Evolutionary conservation across 805 yeast species (phyloP).

Genomic region (Nakazawaea holstii): DNA sequence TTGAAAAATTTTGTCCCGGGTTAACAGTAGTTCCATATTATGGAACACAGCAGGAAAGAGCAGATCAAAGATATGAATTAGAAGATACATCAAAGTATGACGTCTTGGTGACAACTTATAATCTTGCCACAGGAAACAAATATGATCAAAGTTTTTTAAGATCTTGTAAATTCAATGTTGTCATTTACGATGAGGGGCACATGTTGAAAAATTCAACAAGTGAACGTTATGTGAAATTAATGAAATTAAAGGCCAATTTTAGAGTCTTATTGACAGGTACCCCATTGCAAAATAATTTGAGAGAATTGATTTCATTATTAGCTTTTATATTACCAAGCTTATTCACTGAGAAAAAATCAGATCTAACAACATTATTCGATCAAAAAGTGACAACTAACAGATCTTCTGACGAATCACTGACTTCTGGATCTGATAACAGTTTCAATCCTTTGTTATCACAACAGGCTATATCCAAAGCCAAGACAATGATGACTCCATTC

Average conservation of each 20-base stretch:
- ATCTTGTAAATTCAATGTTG: slow-evolving; percentile 71
- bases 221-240: slow-evolving; percentile 82
- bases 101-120: slow-evolving; percentile 91
- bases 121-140: slow-evolving; percentile 82
- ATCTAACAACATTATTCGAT: slow-evolving; percentile 75
- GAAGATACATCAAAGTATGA: slow-evolving; percentile 57
- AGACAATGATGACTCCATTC: slow-evolving; percentile 98
- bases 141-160: slow-evolving; percentile 76
- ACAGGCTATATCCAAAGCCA: slow-evolving; percentile 90
- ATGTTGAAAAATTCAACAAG: slow-evolving; percentile 86
- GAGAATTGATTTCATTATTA: slow-evolving; percentile 82
- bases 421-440: slow-evolving; percentile 36
- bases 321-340: slow-evolving; percentile 86
- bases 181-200: slow-evolving; percentile 97
- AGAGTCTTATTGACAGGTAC: slow-evolving; percentile 91
- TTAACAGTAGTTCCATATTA: slow-evolving; percentile 87
- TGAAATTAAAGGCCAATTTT: slow-evolving; percentile 80
- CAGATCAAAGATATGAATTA: slow-evolving; percentile 70
- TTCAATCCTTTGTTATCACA: slow-evolving; percentile 81
- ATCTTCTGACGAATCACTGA: slow-evolving; percentile 13
- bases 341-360: slow-evolving; percentile 78
- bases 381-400: slow-evolving; percentile 68
- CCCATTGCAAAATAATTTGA: slow-evolving; percentile 89
- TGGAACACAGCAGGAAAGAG: slow-evolving; percentile 83
- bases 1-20: slow-evolving; percentile 79